Evolutionary conservation across 1,284 basidiomycete genomes (phyloP), one percentile per base, ranked within the genome.

Genomic region (Leccinum angustisporum): DNA sequence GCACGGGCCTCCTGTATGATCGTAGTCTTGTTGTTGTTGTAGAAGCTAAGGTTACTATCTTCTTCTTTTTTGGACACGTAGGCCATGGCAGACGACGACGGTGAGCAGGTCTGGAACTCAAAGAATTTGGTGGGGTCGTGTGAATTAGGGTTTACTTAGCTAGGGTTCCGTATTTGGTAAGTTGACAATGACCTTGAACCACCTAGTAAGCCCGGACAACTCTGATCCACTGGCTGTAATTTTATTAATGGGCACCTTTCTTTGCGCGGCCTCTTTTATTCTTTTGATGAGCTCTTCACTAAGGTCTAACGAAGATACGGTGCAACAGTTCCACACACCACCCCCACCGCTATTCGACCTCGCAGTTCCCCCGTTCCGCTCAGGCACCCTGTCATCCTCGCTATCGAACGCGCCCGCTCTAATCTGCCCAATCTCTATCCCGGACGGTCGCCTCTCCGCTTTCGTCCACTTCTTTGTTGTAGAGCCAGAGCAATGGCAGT

Each of bases 1-100:
- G 97, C 93, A 67, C 97, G 90, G 63, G 97, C 97, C 79, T 99
- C 97, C 77, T 99, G 97, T 67, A 98, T 91, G 67, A 97, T 91
- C 3, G 95, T 97, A 25, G 92, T 94, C 78, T 97, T 96, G 83
- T 95, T 94, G 78, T 95, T 95, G 75, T 92, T 92, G 77, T 91
- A 93, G 21, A 90, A 87, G 78, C 87, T 91, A 67, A 93, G 83
- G 65, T 92, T 92, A 67, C 84, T 87, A 80, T 95, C 94, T 74
- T 96, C 94, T 79, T 96, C 94, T 82, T 94, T 95, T 82, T 96
- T 96, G 67, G 91, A 91, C 71, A 83, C 83, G 70, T 93, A 81
- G 75, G 92, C 77, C 89, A 95, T 85, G 71, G 77, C 79, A 69
- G 82, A 81, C 36, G 82, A 81, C 67, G 81, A 80, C 62, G 66